Conservation (phyloP, 1,284 basidiomycete genomes). For the Pyrrhoderma noxium region DNA sequence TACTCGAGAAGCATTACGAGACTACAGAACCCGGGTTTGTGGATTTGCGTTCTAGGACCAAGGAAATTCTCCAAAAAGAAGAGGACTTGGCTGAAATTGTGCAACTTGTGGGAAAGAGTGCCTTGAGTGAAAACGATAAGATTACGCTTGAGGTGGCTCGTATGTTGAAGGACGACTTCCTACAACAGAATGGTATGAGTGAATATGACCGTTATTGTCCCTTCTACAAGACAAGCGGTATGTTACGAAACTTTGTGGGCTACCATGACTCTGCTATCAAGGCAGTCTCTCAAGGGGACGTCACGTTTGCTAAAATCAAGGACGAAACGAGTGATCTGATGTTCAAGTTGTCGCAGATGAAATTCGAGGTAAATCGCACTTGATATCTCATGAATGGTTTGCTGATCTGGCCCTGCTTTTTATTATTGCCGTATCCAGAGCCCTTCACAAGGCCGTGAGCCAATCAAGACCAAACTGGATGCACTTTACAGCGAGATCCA, state of each 20-base stretch:
- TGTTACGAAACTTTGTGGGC: slow-evolving; percentile 94
- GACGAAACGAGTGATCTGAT: slow-evolving; percentile 84
- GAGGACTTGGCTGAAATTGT: slow-evolving; percentile 98
- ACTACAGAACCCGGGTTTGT: slow-evolving; percentile 88
- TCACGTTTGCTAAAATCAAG: slow-evolving; percentile 91
- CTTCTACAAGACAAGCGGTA: slow-evolving; percentile 96
- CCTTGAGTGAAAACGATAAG: slow-evolving; percentile 96
- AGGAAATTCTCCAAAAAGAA: slow-evolving; percentile 98
- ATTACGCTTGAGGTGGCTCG: slow-evolving; percentile 96
- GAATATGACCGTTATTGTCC: slow-evolving; percentile 97
- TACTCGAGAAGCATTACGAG: slow-evolving; percentile 93
- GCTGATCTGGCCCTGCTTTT: slow-evolving; percentile 12
- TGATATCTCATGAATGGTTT: background rate
- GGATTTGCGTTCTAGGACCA: slow-evolving; percentile 84
- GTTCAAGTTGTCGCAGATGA: slow-evolving; percentile 97
- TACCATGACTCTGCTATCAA: slow-evolving; percentile 88
- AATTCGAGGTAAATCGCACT: slow-evolving; percentile 72
- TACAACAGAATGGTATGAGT: slow-evolving; percentile 99
- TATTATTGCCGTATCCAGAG: slow-evolving; percentile 39
- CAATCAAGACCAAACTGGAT: slow-evolving; percentile 76
- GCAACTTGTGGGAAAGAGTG: slow-evolving; percentile 97
- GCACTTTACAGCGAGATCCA: slow-evolving; percentile 75
- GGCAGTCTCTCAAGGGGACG: slow-evolving; percentile 78
- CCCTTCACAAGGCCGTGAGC: slow-evolving; percentile 79
- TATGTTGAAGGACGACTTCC: slow-evolving; percentile 97